phyloP scores from a whole-genome alignment of 2,329 filamentous ascomycete species.

The Fusarium nematophilum region DNA sequence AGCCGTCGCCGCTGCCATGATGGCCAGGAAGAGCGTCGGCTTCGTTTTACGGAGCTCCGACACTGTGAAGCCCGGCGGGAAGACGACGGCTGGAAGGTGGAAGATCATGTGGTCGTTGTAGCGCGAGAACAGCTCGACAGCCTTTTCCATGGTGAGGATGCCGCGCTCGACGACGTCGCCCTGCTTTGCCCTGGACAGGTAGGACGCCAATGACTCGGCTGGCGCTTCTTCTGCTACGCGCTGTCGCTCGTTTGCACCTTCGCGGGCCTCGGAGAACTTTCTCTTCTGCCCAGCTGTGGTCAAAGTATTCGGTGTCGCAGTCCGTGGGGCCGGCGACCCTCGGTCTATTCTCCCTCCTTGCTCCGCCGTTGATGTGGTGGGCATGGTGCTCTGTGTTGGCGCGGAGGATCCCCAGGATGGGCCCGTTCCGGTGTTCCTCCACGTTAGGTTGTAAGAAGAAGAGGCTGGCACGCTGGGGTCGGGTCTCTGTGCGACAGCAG shows the following conservation, averaged over 20 bases:
- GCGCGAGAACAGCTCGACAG: slow-evolving; percentile 65
- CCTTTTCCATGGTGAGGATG: slow-evolving; percentile 66
- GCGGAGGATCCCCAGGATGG: slow-evolving; percentile 33
- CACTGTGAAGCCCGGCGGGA: slow-evolving; percentile 64
- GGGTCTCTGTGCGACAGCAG: slow-evolving; percentile 17
- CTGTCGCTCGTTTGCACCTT: slow-evolving; percentile 25
- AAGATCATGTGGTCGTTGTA: slow-evolving; percentile 70
- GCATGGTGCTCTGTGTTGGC: slow-evolving; percentile 23
- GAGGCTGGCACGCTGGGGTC: slow-evolving; percentile 10
- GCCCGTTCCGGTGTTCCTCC: slow-evolving; percentile 18
- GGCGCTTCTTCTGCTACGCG: slow-evolving; percentile 25
- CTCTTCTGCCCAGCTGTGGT: slow-evolving; percentile 46
- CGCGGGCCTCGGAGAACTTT: slow-evolving; percentile 43
- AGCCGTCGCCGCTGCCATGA: slow-evolving; percentile 74
- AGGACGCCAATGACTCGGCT: slow-evolving; percentile 34
- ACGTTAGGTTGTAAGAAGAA: slow-evolving; percentile 10
- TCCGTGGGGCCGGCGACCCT: slow-evolving; percentile 15
- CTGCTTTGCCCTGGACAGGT: slow-evolving; percentile 43
- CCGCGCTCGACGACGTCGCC: slow-evolving; percentile 69
- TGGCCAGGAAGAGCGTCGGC: slow-evolving; percentile 76
- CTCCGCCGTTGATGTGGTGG: slow-evolving; percentile 15
- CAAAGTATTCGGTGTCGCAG: slow-evolving; percentile 13
- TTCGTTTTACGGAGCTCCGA: slow-evolving; percentile 67
- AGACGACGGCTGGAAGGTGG: slow-evolving; percentile 72
- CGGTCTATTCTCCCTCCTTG: slow-evolving; percentile 25